Percentiles rank a stretch among this genome's conserved stretches.
Evolutionary conservation across 192 early-diverging fungal genomes (phyloP).

Genomic region (Hyaloraphidium curvatum): DNA sequence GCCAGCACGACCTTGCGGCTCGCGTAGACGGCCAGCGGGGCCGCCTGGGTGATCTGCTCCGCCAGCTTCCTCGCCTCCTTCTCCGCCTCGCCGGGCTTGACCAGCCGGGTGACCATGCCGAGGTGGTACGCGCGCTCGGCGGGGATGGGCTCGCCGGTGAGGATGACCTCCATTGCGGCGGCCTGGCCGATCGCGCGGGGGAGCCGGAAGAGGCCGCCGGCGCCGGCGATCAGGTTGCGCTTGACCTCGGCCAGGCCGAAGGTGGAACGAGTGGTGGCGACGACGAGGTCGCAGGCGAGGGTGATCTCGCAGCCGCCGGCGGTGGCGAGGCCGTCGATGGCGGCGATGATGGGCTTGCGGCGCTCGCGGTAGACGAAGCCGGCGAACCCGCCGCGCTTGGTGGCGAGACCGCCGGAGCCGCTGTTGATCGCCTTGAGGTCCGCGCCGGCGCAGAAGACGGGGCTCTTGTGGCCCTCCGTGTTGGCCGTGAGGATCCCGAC

Average conservation of each 20-base stretch:
- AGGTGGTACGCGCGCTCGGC: slow-evolving; percentile 12
- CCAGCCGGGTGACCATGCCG: slow-evolving; percentile 15
- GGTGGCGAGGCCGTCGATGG: slow-evolving; percentile 18
- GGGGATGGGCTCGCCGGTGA: slow-evolving; percentile 13
- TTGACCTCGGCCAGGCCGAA: slow-evolving; percentile 20
- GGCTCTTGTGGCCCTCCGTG: slow-evolving; percentile 12
- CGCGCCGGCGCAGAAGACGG: slow-evolving; percentile 18
- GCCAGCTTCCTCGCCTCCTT: too few relatives aligned
- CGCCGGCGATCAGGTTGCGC: slow-evolving; percentile 11
- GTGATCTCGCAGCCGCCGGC: slow-evolving; percentile 16
- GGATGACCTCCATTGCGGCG: slow-evolving; percentile 12
- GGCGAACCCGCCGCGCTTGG: slow-evolving; percentile 11
- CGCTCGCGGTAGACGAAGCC: slow-evolving; percentile 12
- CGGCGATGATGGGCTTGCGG: slow-evolving; percentile 19
- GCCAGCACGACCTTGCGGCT: slow-evolving; percentile 15
- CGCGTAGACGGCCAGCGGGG: slow-evolving; percentile 16
- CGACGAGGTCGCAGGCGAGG: slow-evolving; percentile 18
- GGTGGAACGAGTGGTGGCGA: slow-evolving; percentile 11
- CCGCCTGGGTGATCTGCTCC: slow-evolving; percentile 10
- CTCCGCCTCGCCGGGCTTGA: too few relatives aligned
- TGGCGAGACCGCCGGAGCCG: neutral
- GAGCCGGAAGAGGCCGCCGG: slow-evolving; percentile 15
- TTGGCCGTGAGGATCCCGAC: too few relatives aligned
- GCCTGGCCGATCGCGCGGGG: slow-evolving; percentile 11
- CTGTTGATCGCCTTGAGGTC: slow-evolving; percentile 9